Conservation (phyloP, 768 basidiomycete genomes). For the Podaxis pistillaris region DNA sequence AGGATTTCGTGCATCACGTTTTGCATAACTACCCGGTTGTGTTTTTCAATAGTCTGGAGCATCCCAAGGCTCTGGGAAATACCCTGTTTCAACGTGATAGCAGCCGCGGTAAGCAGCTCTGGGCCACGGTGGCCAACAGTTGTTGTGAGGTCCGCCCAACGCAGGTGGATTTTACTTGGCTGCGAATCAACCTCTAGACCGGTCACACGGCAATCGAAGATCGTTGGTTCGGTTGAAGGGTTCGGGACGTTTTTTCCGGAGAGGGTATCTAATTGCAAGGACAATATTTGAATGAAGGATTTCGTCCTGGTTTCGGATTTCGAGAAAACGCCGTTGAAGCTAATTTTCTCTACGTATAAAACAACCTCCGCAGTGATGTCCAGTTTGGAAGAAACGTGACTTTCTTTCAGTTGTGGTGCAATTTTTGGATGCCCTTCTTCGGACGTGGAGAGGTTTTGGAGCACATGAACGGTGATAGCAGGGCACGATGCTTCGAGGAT, state of each 20-base stretch:
- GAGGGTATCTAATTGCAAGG: constrained; percentile 27
- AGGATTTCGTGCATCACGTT: constrained; percentile 49
- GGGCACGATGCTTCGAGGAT: constrained; percentile 6
- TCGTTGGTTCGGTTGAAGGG: constrained; percentile 23
- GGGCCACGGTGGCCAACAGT: constrained; percentile 41
- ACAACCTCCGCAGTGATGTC: constrained; percentile 22
- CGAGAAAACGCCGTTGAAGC: constrained; percentile 2
- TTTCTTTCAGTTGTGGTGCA: constrained; percentile 22
- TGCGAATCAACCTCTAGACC: constrained; percentile 16
- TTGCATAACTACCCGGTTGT: constrained; percentile 30
- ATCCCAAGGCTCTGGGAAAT: constrained; percentile 23
- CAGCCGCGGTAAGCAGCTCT: constrained; percentile 36
- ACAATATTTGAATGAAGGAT: constrained; percentile 22
- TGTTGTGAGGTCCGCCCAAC: constrained; percentile 21
- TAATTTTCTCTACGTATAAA: not conserved
- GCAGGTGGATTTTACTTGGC: constrained; percentile 9
- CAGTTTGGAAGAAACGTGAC: constrained; percentile 23
- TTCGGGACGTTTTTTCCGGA: constrained; percentile 30
- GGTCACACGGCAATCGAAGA: constrained; percentile 24
- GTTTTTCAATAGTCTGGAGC: constrained; percentile 27
- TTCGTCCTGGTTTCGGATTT: constrained; percentile 17
- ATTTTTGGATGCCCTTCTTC: constrained; percentile 30
- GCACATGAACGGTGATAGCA: constrained; percentile 32
- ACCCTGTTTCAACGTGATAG: constrained; percentile 27
- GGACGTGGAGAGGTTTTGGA: constrained; percentile 45